Base-by-base conservation (phyloP, 1,139 yeast species). In the Hemisphaericaspora xylofermentans region DNA sequence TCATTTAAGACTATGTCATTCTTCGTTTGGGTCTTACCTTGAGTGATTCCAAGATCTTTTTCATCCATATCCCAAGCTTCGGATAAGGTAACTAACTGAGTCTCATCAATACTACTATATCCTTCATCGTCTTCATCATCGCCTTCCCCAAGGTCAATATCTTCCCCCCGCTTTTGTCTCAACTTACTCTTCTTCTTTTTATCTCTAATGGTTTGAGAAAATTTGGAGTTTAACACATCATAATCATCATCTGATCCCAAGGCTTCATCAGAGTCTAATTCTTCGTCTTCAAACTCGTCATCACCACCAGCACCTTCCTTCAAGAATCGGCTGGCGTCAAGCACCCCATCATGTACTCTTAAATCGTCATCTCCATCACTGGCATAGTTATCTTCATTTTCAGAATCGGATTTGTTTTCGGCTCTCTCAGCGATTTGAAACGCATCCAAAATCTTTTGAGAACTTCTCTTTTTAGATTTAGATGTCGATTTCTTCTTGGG, bases 1-100 rank as follows among this genome's bases (percentile, higher is more conserved):
- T 70, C 38, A 70, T 61, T 43, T 35, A 51, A 47, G 6, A 74
- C 74, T 6, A 76, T 52, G 24, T 71, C 78, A 18, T 52, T 61
- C 21, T 52, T 48, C 8, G 50, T 52, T 14, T 49, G 42, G 41
- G 47, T 17, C 50, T 45, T 41, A 16, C 50, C 47, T 19, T 58
- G 55, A 3, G 54, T 46, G 33, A 53, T 56, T 22, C 54, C 54
- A 46, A 64, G 58, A 45, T 78, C 84, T 33, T 60, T 64, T 27
- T 82, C 89, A 57, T 87, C 95, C 67, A 81, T 61, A 60, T 86
- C 97, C 96, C 96, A 89, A 5, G 88, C 91, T 52, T 84, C 89
- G 6, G 95, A 85, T 36, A 89, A 69, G 0, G 95, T 78, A 41
- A 86, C 77, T 44, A 89, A 70, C 52, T 88, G 86, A 28, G 66